Percentiles rank a stretch among this genome's conserved stretches.
phyloP scores from a whole-genome alignment of 176 grass and related monocot genomes.

The Olyra latifolia region DNA sequence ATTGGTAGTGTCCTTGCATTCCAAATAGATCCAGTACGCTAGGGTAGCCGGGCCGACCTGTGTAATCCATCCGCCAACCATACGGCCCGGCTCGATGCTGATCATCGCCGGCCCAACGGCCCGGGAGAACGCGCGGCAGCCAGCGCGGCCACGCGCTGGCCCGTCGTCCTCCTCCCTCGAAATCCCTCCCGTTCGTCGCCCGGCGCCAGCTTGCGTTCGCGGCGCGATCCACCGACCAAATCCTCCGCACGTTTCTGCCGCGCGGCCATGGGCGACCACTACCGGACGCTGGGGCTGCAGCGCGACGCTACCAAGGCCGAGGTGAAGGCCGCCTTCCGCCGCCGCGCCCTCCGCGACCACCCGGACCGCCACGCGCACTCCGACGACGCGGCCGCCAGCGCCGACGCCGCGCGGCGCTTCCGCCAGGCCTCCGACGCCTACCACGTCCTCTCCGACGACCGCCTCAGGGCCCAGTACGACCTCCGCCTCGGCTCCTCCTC shows the following conservation, averaged over 20 bases:
- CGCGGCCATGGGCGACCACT: slow-evolving; percentile 49
- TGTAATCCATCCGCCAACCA: not conserved
- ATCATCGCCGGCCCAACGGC: too few species aligned
- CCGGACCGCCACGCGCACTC: slow-evolving; percentile 63
- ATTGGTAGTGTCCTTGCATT: too few species aligned
- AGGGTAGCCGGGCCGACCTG: not conserved
- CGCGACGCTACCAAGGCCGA: slow-evolving; percentile 62
- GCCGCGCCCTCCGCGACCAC: slow-evolving; percentile 60
- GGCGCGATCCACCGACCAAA: slow-evolving; percentile 9
- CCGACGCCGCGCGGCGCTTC: slow-evolving; percentile 52
- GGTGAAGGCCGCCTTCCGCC: slow-evolving; percentile 72
- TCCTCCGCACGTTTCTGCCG: not conserved
- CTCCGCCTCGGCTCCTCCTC: slow-evolving; percentile 39
- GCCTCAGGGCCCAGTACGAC: slow-evolving; percentile 58
- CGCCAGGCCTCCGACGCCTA: slow-evolving; percentile 72
- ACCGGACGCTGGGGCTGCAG: slow-evolving; percentile 59
- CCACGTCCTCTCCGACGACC: slow-evolving; percentile 60
- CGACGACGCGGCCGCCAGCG: slow-evolving; percentile 35
- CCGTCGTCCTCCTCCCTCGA: slow-evolving; percentile 1
- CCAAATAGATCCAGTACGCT: too few species aligned
- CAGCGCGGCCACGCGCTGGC: slow-evolving; percentile 38
- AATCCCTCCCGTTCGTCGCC: not conserved
- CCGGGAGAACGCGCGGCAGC: slow-evolving; percentile 35
- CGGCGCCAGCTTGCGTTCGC: not conserved
- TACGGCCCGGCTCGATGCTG: too few species aligned